These are phyloP conservation scores for Monosporozyma servazzii DNA, from an alignment of 805 yeast species.

Conservation along the genomic window DNA sequence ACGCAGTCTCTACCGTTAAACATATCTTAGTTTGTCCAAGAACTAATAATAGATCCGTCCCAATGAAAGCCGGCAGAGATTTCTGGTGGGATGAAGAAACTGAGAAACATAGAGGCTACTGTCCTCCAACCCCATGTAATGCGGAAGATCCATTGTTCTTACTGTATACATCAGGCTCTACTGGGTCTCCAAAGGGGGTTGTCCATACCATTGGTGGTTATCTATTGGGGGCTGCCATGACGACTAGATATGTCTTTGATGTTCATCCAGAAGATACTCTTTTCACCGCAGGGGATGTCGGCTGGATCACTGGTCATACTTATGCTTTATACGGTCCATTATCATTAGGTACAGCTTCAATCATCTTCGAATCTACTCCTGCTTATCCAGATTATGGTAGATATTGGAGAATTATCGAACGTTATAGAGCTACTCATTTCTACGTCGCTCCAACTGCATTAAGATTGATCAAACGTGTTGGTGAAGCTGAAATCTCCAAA, in stretches of 20 bases:
- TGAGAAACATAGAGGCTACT: constrained; percentile 70
- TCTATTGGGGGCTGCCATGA: constrained; percentile 81
- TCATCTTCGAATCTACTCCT: constrained; percentile 95
- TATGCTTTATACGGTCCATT: constrained; percentile 94
- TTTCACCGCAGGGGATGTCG: constrained; percentile 97
- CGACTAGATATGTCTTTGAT: constrained; percentile 90
- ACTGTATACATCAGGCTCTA: constrained; percentile 95
- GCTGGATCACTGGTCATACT: constrained; percentile 99
- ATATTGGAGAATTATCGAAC: constrained; percentile 93
- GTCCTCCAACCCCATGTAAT: constrained; percentile 78
- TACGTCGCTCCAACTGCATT: constrained; percentile 98
- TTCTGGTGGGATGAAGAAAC: constrained; percentile 93
- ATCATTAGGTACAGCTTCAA: constrained; percentile 77
- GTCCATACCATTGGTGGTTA: constrained; percentile 94
- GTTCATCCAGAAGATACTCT: constrained; percentile 79
- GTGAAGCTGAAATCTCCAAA: constrained; percentile 70
- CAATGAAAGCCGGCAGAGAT: constrained; percentile 74
- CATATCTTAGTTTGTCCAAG: constrained; percentile 83
- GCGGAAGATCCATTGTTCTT: constrained; percentile 93
- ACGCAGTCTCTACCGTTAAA: constrained; percentile 59
- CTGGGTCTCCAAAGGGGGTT: constrained; percentile 98
- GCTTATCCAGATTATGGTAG: constrained; percentile 93
- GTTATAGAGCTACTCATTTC: constrained; percentile 84
- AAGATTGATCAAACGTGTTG: constrained; percentile 83
- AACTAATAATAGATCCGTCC: constrained; percentile 67